Evolutionary conservation across 257 asterid genomes (phyloP).

Genomic region (Solanum pinnatisectum): DNA sequence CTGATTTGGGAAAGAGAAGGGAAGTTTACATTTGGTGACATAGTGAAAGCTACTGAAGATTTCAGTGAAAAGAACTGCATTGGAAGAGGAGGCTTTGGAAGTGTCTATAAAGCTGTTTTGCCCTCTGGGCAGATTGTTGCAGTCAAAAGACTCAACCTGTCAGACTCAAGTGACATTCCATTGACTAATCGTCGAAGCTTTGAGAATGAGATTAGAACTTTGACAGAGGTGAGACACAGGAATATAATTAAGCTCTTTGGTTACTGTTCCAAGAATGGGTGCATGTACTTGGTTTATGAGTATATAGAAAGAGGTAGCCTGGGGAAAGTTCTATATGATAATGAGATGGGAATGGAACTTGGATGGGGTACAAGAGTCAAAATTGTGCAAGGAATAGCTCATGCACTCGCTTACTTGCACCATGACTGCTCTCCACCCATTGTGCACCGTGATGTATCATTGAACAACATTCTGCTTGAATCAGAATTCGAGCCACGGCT

Average conservation of each 20-base stretch:
- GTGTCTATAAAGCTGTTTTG: slow-evolving; percentile 62
- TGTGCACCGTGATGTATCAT: slow-evolving; percentile 79
- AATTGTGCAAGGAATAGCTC: slow-evolving; percentile 75
- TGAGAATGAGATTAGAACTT: slow-evolving; percentile 70
- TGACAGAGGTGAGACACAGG: slow-evolving; percentile 85
- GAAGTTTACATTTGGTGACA: slow-evolving; percentile 61
- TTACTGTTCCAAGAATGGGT: slow-evolving; percentile 58
- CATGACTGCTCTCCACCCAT: slow-evolving; percentile 80
- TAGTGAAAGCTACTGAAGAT: slow-evolving; percentile 61
- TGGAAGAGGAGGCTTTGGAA: slow-evolving; percentile 88
- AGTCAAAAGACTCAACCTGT: slow-evolving; percentile 56
- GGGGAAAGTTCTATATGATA: slow-evolving; percentile 37
- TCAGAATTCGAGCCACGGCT: slow-evolving; percentile 60
- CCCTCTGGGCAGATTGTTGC: slow-evolving; percentile 55
- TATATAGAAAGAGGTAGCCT: slow-evolving; percentile 76
- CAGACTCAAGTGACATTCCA: slow-evolving; percentile 55
- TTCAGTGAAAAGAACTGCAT: slow-evolving; percentile 57
- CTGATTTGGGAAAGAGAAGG: slow-evolving; percentile 74
- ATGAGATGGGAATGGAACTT: slow-evolving; percentile 41
- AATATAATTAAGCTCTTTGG: slow-evolving; percentile 85
- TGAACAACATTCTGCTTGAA: slow-evolving; percentile 68
- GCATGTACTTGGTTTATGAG: slow-evolving; percentile 86
- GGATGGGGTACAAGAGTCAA: slow-evolving; percentile 59
- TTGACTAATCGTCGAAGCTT: slow-evolving; percentile 35
- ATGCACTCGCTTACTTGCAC: slow-evolving; percentile 94